phyloP scores from a whole-genome alignment of 768 basidiomycete genomes.

The Multifurca ochricompacta region DNA sequence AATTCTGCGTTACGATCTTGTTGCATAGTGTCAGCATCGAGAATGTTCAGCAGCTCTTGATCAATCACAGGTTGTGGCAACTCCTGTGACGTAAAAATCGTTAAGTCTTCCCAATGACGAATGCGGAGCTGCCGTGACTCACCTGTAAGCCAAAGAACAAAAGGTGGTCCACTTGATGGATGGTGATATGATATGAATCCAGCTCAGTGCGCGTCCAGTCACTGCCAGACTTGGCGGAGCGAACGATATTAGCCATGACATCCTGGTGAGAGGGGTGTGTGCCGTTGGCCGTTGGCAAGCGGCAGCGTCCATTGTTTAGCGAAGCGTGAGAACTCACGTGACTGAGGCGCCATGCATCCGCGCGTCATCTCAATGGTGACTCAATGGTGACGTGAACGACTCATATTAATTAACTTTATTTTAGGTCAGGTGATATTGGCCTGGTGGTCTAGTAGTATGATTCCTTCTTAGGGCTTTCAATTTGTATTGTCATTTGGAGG shows the following conservation, averaged over 20 bases:
- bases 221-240: slow-evolving; percentile 1
- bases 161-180: neutral
- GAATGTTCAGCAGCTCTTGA: neutral
- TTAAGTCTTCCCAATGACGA: too few species aligned
- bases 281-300: too few species aligned
- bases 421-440: slow-evolving; percentile 23
- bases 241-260: slow-evolving; percentile 8
- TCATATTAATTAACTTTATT: neutral
- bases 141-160: too few species aligned
- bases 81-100: neutral
- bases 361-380: too few species aligned
- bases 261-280: too few species aligned
- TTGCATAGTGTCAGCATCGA: neutral
- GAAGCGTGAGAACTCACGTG: too few species aligned
- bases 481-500: slow-evolving; percentile 49
- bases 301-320: too few species aligned
- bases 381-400: too few species aligned
- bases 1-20: neutral
- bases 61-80: neutral
- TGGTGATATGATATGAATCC: neutral
- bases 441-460: slow-evolving; percentile 47
- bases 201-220: neutral
- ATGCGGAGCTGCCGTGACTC: too few species aligned
- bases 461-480: slow-evolving; percentile 49
- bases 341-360: too few species aligned